These are phyloP conservation scores for Monosporascus sp. DNA, from an alignment of 2,329 filamentous ascomycete genomes.

Conservation along the genomic window DNA sequence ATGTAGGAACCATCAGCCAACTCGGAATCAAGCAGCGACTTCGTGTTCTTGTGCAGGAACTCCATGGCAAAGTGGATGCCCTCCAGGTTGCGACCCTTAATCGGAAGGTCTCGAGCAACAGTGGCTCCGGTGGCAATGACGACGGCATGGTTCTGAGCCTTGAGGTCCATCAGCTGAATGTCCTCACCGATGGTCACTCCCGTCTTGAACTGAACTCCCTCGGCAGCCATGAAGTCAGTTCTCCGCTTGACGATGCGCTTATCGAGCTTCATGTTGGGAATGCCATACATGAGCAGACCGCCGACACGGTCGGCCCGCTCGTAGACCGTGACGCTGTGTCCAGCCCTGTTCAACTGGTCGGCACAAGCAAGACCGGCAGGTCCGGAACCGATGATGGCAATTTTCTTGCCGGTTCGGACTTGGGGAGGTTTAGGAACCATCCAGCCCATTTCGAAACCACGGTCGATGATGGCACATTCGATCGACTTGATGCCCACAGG, in stretches of 20 bases:
- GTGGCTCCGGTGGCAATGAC: slow-evolving; percentile 90
- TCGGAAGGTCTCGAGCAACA: slow-evolving; percentile 86
- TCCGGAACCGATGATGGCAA: slow-evolving; percentile 87
- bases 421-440: slow-evolving; percentile 79
- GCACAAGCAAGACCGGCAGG: slow-evolving; percentile 85
- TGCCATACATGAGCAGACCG: slow-evolving; percentile 95
- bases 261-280: slow-evolving; percentile 99
- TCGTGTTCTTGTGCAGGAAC: slow-evolving; percentile 96
- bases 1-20: slow-evolving; percentile 82
- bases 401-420: slow-evolving; percentile 77
- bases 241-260: slow-evolving; percentile 95
- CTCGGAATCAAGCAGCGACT: slow-evolving; percentile 89
- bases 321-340: slow-evolving; percentile 83
- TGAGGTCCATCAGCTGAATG: slow-evolving; percentile 65
- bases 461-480: slow-evolving; percentile 95
- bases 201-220: slow-evolving; percentile 79
- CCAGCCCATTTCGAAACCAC: slow-evolving; percentile 97
- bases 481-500: slow-evolving; percentile 98
- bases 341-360: slow-evolving; percentile 90
- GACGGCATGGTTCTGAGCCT: slow-evolving; percentile 71
- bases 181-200: slow-evolving; percentile 73
- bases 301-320: slow-evolving; percentile 88
- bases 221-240: slow-evolving; percentile 88
- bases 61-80: slow-evolving; percentile 97
- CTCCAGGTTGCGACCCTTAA: slow-evolving; percentile 79